phyloP scores from a whole-genome alignment of 2,329 filamentous ascomycete genomes.

The Aspergillus sclerotialis region DNA sequence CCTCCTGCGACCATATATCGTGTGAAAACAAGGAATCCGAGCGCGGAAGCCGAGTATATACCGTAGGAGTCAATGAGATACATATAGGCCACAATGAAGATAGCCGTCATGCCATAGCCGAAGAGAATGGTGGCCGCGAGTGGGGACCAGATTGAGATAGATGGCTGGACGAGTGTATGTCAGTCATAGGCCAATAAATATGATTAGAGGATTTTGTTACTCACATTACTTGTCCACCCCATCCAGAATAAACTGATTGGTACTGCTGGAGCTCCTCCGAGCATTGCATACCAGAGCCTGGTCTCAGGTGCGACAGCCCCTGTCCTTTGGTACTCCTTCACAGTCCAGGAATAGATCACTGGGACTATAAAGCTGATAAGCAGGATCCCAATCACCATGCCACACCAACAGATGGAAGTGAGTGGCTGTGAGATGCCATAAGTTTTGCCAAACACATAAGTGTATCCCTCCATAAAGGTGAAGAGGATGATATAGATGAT shows the following conservation, averaged over 20 bases:
- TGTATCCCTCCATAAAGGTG: slow-evolving; percentile 39
- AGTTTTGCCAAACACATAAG: slow-evolving; percentile 44
- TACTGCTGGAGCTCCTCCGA: slow-evolving; percentile 41
- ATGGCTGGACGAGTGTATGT: slow-evolving; percentile 14
- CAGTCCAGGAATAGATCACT: slow-evolving; percentile 40
- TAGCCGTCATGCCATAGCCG: slow-evolving; percentile 41
- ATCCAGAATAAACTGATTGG: slow-evolving; percentile 53
- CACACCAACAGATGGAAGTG: slow-evolving; percentile 41
- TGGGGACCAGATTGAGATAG: slow-evolving; percentile 45
- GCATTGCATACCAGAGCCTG: slow-evolving; percentile 47
- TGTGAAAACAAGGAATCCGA: slow-evolving; percentile 35
- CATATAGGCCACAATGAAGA: slow-evolving; percentile 46
- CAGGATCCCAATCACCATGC: slow-evolving; percentile 38
- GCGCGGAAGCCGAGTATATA: slow-evolving; percentile 42
- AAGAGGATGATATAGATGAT: slow-evolving; percentile 26
- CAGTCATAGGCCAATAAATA: not conserved
- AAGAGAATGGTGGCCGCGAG: slow-evolving; percentile 46
- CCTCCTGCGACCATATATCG: slow-evolving; percentile 34
- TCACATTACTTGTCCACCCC: slow-evolving; percentile 41
- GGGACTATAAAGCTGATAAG: slow-evolving; percentile 34
- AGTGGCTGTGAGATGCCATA: slow-evolving; percentile 42
- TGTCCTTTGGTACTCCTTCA: slow-evolving; percentile 34
- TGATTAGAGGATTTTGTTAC: slow-evolving; percentile 1
- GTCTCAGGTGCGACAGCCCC: slow-evolving; percentile 39
- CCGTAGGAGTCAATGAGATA: slow-evolving; percentile 54